Percentiles rank a stretch among this genome's conserved stretches.
Conservation (phyloP, 768 basidiomycete species). For the Boletus sp. region DNA sequence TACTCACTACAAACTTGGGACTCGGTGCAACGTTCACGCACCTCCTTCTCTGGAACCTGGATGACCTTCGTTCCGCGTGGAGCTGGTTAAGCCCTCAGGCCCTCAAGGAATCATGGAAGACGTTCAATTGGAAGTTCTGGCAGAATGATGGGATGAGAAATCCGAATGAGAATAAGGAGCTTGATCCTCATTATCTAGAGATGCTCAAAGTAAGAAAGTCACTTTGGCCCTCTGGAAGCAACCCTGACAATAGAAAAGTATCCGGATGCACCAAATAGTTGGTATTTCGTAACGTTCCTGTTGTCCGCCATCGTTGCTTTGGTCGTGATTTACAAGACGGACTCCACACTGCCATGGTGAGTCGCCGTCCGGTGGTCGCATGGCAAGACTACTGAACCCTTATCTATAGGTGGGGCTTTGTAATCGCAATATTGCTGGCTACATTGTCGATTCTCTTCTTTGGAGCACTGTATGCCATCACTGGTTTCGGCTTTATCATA, state of each 20-base stretch:
- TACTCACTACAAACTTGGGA: constrained; percentile 23
- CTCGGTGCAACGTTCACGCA: constrained; percentile 51
- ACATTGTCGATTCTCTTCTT: constrained; percentile 54
- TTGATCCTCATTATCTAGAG: constrained; percentile 54
- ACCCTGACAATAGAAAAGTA: constrained; percentile 26
- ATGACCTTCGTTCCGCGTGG: constrained; percentile 49
- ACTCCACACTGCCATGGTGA: constrained; percentile 54
- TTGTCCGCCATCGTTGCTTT: constrained; percentile 47
- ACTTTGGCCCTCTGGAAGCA: constrained; percentile 11
- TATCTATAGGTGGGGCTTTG: constrained; percentile 42
- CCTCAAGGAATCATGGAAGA: constrained; percentile 26
- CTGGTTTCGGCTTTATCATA: constrained; percentile 31
- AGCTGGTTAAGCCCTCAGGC: constrained; percentile 38
- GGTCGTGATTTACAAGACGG: constrained; percentile 51
- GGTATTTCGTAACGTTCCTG: constrained; percentile 31
- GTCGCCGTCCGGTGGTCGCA: neutral
- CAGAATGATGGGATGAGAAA: constrained; percentile 18
- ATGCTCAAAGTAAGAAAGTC: constrained; percentile 40
- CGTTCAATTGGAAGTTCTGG: constrained; percentile 40
- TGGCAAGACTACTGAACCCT: neutral
- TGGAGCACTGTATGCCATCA: constrained; percentile 52
- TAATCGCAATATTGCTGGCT: constrained; percentile 51
- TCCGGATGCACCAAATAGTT: constrained; percentile 34
- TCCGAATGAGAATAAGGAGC: constrained; percentile 37
- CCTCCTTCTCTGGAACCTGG: constrained; percentile 51